These are phyloP conservation scores for Venturia effusa DNA, from an alignment of 2,329 filamentous ascomycete species.

Conservation along the genomic window DNA sequence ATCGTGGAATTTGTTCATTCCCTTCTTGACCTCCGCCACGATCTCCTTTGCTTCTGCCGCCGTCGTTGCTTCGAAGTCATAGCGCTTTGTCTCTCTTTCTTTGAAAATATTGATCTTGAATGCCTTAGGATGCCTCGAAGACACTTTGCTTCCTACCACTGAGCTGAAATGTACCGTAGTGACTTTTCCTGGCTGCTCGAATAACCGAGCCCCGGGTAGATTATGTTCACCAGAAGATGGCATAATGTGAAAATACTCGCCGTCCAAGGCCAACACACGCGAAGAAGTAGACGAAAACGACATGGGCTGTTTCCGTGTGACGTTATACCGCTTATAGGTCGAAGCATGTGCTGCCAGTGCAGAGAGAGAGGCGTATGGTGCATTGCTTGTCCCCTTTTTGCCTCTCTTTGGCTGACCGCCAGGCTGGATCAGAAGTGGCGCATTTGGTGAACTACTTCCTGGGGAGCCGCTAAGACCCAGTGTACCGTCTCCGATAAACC, in stretches of 20 bases:
- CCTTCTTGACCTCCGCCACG: conserved; percentile 66
- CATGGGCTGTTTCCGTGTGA: conserved; percentile 75
- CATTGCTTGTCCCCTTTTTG: conserved; percentile 44
- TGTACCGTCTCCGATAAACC: conserved; percentile 65
- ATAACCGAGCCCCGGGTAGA: conserved; percentile 44
- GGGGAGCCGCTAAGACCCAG: conserved; percentile 61
- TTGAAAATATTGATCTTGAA: conserved; percentile 72
- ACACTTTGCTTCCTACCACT: conserved; percentile 73
- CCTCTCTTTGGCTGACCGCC: conserved; percentile 37
- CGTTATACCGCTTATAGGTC: conserved; percentile 62
- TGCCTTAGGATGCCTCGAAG: conserved; percentile 67
- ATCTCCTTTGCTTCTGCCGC: conserved; percentile 67
- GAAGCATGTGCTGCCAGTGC: conserved; percentile 27
- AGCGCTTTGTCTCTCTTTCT: conserved; percentile 65
- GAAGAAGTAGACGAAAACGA: conserved; percentile 67
- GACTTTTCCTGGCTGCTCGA: conserved; percentile 56
- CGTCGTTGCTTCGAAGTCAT: conserved; percentile 73
- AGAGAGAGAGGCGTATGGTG: conserved; percentile 47
- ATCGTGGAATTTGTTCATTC: conserved; percentile 39
- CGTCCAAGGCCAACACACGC: conserved; percentile 67
- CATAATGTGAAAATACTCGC: conserved; percentile 80
- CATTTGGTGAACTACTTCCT: conserved; percentile 58
- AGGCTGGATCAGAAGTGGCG: conserved; percentile 45
- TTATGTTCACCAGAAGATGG: conserved; percentile 29
- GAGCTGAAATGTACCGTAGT: conserved; percentile 76